phyloP scores from a whole-genome alignment of 495 filamentous ascomycete species.

The Elasticomyces elasticus region DNA sequence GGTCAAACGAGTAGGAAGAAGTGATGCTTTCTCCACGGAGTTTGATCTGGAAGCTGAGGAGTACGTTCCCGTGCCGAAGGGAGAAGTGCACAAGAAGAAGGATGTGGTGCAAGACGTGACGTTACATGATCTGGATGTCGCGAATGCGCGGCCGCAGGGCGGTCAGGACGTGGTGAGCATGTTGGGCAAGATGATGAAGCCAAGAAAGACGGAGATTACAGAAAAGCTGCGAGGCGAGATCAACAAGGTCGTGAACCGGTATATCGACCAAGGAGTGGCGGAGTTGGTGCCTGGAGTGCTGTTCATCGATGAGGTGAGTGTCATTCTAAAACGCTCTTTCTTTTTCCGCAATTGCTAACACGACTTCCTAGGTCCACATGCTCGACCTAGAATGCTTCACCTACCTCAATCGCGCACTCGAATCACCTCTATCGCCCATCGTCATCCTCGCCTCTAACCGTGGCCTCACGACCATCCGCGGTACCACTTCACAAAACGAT shows the following conservation, averaged over 20 bases:
- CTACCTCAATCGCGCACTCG: conserved; percentile 92
- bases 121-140: conserved; percentile 90
- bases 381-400: conserved; percentile 98
- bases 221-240: conserved; percentile 92
- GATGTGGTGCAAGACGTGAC: conserved; percentile 99
- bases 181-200: conserved; percentile 99
- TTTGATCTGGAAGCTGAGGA: conserved; percentile 98
- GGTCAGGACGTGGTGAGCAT: conserved; percentile 99
- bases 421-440: conserved; percentile 85
- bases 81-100: conserved; percentile 99
- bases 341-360: neutral
- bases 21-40: conserved; percentile 92
- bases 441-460: conserved; percentile 97
- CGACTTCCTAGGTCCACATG: conserved; percentile 73
- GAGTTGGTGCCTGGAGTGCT: conserved; percentile 94
- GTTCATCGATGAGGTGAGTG: conserved; percentile 90
- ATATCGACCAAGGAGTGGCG: conserved; percentile 96
- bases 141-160: conserved; percentile 86
- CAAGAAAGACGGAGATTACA: conserved; percentile 96
- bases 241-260: conserved; percentile 96
- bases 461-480: conserved; percentile 78
- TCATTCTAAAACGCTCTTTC: neutral
- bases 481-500: conserved; percentile 38
- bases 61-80: conserved; percentile 96
- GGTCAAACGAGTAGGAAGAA: conserved; percentile 89